Evolutionary conservation across 2,329 filamentous ascomycete species (phyloP), one percentile per base, ranked within the genome.

Genomic region (Chrysosporium keratinophilum): DNA sequence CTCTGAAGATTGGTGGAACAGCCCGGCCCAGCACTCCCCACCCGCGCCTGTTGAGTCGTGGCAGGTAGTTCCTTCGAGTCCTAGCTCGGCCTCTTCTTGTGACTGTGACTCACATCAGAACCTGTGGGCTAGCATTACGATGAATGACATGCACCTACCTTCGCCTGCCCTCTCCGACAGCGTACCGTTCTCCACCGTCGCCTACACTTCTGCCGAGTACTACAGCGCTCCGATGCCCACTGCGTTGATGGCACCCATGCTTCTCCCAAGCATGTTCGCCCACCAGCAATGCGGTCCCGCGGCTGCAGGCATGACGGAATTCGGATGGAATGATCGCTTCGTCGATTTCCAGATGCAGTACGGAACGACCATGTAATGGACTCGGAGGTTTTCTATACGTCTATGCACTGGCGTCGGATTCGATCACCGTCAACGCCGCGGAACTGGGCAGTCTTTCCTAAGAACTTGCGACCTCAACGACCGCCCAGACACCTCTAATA

Each of bases 11-110:
- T 88, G 91, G 80, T 96, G 90, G 91, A 83, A 85, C 54, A 85
- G 88, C 64, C 77, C 78, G 34, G 75, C 87, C 54, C 79, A 83
- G 54, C 50, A 52, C 12, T 1, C 37, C 41, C 73, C 88, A 58
- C 79, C 85, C 42, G 80, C 81, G 5, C 82, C 84, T 1, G 82
- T 95, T 56, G 89, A 97, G 57, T 79, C 87, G 54, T 97, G 91
- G 91, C 88, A 85, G 69, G 83, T 96, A 61, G 76, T 96, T 53
- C 87, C 90, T 45, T 96, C 91, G 52, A 95, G 88, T 64, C 87
- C 89, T 50, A 88, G 83, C 69, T 81, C 87, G 50, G 82, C 85
- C 40, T 84, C 86, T 34, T 85, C 84, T 52, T 78, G 78, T 67
- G 88, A 93, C 67, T 78, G 78, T 67, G 88, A 93, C 67, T 84